Percentiles rank a stretch among this genome's conserved stretches.
Conservation (phyloP, 2,329 filamentous ascomycete species). For the Huntiella bhutanensis region DNA sequence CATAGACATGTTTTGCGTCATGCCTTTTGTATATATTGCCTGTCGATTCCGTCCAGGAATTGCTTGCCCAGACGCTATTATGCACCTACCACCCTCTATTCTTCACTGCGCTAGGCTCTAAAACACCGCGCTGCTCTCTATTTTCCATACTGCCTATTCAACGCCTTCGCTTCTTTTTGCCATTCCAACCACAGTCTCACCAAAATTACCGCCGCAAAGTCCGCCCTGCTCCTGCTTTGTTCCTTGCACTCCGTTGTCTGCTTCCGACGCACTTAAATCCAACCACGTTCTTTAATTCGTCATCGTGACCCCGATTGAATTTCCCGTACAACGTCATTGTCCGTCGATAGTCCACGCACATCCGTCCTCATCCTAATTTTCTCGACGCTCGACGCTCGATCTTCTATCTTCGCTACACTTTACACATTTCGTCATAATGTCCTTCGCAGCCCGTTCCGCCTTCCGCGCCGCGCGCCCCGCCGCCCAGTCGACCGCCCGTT, state of each 20-base stretch:
- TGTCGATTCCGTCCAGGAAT: too few species aligned
- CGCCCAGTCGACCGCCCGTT: constrained; percentile 23
- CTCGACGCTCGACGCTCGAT: background rate
- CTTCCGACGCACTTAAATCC: too few species aligned
- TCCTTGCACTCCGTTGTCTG: background rate
- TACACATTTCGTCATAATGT: constrained; percentile 2
- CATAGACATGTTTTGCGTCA: too few species aligned
- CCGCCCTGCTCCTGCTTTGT: background rate
- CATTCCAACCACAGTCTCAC: constrained; percentile 5
- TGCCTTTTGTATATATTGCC: too few species aligned
- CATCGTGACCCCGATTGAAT: background rate
- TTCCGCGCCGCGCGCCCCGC: constrained; percentile 36
- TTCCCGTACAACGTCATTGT: background rate
- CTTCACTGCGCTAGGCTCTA: too few species aligned
- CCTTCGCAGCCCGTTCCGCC: constrained; percentile 26
- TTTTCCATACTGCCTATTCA: background rate
- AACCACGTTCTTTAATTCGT: background rate
- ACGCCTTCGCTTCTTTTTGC: constrained; percentile 8
- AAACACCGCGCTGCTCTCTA: background rate
- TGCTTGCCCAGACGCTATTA: too few species aligned
- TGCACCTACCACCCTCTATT: too few species aligned
- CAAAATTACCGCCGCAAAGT: constrained; percentile 6
- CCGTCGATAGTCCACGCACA: background rate
- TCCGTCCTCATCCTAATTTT: background rate
- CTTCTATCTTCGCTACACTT: background rate